phyloP scores from a whole-genome alignment of 495 filamentous ascomycete species.

The Annulohypoxylon maeteangense region DNA sequence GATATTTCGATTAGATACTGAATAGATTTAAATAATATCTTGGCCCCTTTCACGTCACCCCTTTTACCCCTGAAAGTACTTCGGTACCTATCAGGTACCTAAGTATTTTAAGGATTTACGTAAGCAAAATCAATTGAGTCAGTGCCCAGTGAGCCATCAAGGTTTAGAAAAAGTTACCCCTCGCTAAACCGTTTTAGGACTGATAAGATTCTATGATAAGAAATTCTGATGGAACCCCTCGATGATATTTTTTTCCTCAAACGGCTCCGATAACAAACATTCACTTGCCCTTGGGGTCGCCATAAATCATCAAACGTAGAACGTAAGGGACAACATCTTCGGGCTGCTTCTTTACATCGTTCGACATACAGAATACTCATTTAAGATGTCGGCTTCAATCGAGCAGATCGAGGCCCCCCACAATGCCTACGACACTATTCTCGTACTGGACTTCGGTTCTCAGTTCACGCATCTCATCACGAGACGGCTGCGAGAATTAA shows the following conservation, averaged over 20 bases:
- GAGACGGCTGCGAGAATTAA: conserved; percentile 78
- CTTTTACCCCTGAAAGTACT: neutral
- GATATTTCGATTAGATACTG: neutral
- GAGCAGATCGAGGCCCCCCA: conserved; percentile 59
- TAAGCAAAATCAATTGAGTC: neutral
- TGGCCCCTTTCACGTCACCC: neutral
- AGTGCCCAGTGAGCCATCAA: neutral
- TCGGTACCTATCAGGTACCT: too few species aligned
- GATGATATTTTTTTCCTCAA: conserved; percentile 17
- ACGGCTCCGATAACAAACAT: neutral
- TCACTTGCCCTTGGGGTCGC: conserved; percentile 8
- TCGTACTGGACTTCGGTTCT: conserved; percentile 73
- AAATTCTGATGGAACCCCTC: conserved; percentile 23
- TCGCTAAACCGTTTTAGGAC: conserved; percentile 18
- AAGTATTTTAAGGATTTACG: neutral
- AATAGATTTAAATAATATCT: neutral
- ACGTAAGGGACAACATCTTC: neutral
- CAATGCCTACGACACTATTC: conserved; percentile 71
- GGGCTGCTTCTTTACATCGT: neutral
- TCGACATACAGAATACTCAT: neutral
- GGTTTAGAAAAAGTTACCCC: conserved; percentile 7
- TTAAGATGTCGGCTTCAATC: conserved; percentile 47
- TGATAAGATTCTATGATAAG: conserved; percentile 23
- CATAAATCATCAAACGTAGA: neutral
- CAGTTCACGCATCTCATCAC: conserved; percentile 81